phyloP scores from a whole-genome alignment of 2,329 filamentous ascomycete genomes.

The Colletotrichum tabaci region DNA sequence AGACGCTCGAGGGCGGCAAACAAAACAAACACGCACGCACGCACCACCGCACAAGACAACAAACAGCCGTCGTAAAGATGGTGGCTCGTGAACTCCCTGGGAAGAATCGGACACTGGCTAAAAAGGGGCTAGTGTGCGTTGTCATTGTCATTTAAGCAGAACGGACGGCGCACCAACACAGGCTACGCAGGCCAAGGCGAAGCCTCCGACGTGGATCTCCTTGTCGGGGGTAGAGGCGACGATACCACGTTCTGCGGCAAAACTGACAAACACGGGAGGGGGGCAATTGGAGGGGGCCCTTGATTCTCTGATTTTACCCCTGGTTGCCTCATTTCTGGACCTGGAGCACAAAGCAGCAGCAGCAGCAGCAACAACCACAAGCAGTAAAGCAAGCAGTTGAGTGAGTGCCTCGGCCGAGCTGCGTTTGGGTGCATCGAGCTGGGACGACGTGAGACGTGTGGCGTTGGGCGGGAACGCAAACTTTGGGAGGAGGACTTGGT shows the following conservation, averaged over 20 bases:
- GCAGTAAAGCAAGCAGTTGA: not conserved
- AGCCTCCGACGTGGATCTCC: conserved; percentile 33
- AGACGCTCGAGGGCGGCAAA: conserved; percentile 3
- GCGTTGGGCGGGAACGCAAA: conserved; percentile 10
- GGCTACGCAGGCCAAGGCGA: conserved; percentile 6
- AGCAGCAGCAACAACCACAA: not conserved
- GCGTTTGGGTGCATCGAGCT: not conserved
- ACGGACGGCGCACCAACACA: conserved; percentile 8
- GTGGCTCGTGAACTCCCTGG: not conserved
- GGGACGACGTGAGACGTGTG: conserved; percentile 15
- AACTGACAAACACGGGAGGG: conserved; percentile 5
- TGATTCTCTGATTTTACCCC: not conserved
- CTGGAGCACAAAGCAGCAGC: not conserved
- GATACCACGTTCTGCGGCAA: not conserved
- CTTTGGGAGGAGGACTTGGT: not conserved
- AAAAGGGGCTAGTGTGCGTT: conserved; percentile 1
- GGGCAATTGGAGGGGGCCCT: conserved; percentile 3
- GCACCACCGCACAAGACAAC: not conserved
- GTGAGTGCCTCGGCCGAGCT: conserved; percentile 1
- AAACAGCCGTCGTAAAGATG: conserved; percentile 28
- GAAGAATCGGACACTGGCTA: not conserved
- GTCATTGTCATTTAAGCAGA: not conserved
- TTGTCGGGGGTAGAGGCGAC: conserved; percentile 24
- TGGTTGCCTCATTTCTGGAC: not conserved
- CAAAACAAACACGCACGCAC: conserved; percentile 19